Evolutionary conservation across 345 rosid genomes (phyloP), one percentile per base, ranked within the genome.

Genomic region (Salix exigua): DNA sequence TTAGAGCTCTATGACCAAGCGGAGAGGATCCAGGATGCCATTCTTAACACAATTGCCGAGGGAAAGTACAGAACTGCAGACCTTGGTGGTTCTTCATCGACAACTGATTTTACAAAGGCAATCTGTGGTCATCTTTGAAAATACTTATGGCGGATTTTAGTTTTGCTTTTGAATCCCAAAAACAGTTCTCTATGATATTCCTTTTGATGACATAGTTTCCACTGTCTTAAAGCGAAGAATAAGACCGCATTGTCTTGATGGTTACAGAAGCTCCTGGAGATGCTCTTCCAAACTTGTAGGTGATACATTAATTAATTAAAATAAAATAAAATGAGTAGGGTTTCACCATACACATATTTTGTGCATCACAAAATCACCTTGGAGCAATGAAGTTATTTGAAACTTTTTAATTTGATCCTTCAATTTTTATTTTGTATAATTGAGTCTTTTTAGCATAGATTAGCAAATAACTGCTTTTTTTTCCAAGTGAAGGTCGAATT

Each of bases 11-110:
- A 88, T 68, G 89, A 90, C n/a, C 90, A 92, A 84, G 99, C 99
- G 5, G 94, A 94, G 23, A 82, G 81, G 80, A 94, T 94, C 76
- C 97, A 94, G 78, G 69, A 90, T 72, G 99, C 98, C 1, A 88
- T 92, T 79, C 86, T 96, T 58, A 83, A 80, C 63, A 96, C 99
- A 55, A 94, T 96, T 55, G 91, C 98, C 0, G 97, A 92, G 71
- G 98, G 97, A 9, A 91, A 92, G 78, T 90, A 85, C 86, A 87
- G 97, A 85, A 94, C 99, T 0, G 97, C 96, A 0, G 99, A 96
- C 79, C 97, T 96, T 38, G 99, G 99, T 19, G 99, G 97, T 60
- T 37, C 72, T 13, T 84, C 97, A 19, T 79, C 94, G 2, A 96
- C 97, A 30, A 81, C 97, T 0, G 97, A 94, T 6, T 96, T 96